A percentile compares a stretch with the other conserved stretches of the same genome.
phyloP scores from a whole-genome alignment of 164 flowering plant species.

The Chimonanthus praecox region DNA sequence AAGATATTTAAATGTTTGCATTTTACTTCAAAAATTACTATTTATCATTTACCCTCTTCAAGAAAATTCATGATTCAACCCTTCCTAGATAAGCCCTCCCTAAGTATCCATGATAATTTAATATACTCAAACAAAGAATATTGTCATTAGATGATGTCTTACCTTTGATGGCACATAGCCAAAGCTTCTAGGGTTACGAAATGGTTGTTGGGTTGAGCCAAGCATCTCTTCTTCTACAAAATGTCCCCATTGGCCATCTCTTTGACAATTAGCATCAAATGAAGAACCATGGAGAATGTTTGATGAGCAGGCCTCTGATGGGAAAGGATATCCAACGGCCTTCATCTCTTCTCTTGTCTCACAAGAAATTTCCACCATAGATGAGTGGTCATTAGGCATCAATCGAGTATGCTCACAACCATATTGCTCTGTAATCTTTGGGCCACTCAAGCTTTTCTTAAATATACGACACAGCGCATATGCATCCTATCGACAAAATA shows the following conservation, averaged over 20 bases:
- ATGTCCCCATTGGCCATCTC: slow-evolving; percentile 57
- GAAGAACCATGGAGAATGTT: slow-evolving; percentile 18
- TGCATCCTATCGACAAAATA: slow-evolving; percentile 54
- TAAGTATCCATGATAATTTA: not conserved
- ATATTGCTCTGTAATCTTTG: slow-evolving; percentile 4
- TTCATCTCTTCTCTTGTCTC: slow-evolving; percentile 49
- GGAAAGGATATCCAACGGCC: slow-evolving; percentile 27
- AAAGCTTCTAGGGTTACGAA: slow-evolving; percentile 24
- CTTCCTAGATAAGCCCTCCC: not conserved
- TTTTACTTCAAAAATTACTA: too few species aligned
- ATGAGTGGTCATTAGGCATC: slow-evolving; percentile 33
- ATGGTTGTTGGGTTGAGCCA: slow-evolving; percentile 27
- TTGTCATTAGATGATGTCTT: slow-evolving; percentile 6
- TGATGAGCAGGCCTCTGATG: slow-evolving; percentile 29
- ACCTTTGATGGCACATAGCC: slow-evolving; percentile 55
- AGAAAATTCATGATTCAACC: not conserved
- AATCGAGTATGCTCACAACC: slow-evolving; percentile 11
- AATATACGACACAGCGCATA: slow-evolving; percentile 89
- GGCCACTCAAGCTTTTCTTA: slow-evolving; percentile 26
- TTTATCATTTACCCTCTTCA: not conserved
- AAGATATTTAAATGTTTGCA: not conserved
- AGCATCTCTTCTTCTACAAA: slow-evolving; percentile 53
- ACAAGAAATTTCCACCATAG: slow-evolving; percentile 37
- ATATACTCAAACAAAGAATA: not conserved
- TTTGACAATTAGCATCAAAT: slow-evolving; percentile 11